Base-by-base conservation (phyloP, 257 asterid genomes). In the Solanum pinnatisectum region DNA sequence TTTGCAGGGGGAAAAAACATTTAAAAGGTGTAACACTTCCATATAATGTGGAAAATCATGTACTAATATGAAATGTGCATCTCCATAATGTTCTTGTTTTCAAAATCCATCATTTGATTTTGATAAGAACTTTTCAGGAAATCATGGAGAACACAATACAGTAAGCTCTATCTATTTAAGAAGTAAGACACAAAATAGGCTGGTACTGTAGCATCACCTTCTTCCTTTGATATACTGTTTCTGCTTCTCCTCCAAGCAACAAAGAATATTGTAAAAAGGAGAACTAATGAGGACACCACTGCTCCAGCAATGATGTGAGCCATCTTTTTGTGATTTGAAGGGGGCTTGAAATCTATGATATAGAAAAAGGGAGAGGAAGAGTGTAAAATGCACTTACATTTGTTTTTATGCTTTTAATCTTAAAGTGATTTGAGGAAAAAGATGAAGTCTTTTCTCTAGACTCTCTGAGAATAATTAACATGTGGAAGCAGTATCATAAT, bases 231-330 rank as follows among this genome's bases (percentile, higher is more conserved):
- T 49, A 22, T 12, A 15, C 63, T 85, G 33, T 85, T 85, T 70
- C 46, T 67, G 37, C 77, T 65, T 84, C 40, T 84, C 87, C 87
- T 36, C 87, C 87, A 84, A 37, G 79, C 77, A 37, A 84, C 52
- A 65, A 65, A 65, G 16, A 63, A 4, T 44, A 65, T 37, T 20
- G 60, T 25, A 5, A 84, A 13, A 84, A 65, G 44, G 30, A 65
- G 40, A 84, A 63, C 18, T 84, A 84, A 10, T 10, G 63, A 84
- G 40, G 40, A 25, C n/a, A 63, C 36, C 25, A 84, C 78, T 65
- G 87, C 79, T 60, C 73, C 87, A 37, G 76, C 87, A 63, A 63
- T 63, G 40, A 84, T 63, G 65, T 14, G 56, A 37, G 35, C 20
- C 37, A 44, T 65, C 76, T 30, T 84, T 30, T 65, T 84, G 59